A percentile compares a stretch with the other conserved stretches of the same genome.
Evolutionary conservation across 1,284 basidiomycete species (phyloP).

Genomic region (Fomitopsis palustris): DNA sequence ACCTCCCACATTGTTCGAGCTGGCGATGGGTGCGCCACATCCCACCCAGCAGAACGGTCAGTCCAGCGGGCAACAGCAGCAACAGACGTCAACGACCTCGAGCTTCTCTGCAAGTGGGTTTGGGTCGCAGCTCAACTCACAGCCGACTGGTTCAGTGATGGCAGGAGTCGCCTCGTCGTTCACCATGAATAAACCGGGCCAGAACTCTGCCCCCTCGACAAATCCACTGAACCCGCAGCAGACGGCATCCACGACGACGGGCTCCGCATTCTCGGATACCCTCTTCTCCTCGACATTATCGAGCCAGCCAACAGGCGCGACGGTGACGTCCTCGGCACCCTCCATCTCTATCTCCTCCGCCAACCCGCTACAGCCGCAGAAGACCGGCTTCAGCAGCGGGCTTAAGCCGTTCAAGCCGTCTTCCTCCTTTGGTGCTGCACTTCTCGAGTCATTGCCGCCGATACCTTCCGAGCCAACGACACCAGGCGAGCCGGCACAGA

Average conservation of each 20-base stretch:
- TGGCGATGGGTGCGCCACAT: constrained; percentile 51
- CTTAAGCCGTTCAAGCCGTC: constrained; percentile 91
- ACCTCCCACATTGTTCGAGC: constrained; percentile 77
- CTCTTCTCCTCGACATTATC: constrained; percentile 44
- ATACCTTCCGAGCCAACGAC: constrained; percentile 56
- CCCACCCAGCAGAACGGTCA: constrained; percentile 21
- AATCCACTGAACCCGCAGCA: constrained; percentile 32
- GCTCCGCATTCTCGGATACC: constrained; percentile 46
- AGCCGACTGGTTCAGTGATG: constrained; percentile 48
- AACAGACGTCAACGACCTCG: constrained; percentile 11
- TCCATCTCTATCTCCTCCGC: constrained; percentile 25
- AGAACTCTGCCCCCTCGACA: constrained; percentile 15
- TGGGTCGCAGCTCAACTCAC: constrained; percentile 9
- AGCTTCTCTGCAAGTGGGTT: constrained; percentile 12
- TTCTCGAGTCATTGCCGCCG: constrained; percentile 77
- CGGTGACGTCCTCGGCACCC: constrained; percentile 30
- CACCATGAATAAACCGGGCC: constrained; percentile 35
- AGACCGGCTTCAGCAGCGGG: constrained; percentile 72
- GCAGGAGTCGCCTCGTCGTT: constrained; percentile 72
- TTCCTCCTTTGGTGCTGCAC: constrained; percentile 81
- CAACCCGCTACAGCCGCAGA: constrained; percentile 61
- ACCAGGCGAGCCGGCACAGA: constrained; percentile 28
- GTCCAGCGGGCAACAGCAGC: constrained; percentile 6
- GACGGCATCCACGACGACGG: constrained; percentile 38
- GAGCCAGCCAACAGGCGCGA: constrained; percentile 47